Evolutionary conservation across 768 basidiomycete species (phyloP).

Genomic region (Vararia minispora): DNA sequence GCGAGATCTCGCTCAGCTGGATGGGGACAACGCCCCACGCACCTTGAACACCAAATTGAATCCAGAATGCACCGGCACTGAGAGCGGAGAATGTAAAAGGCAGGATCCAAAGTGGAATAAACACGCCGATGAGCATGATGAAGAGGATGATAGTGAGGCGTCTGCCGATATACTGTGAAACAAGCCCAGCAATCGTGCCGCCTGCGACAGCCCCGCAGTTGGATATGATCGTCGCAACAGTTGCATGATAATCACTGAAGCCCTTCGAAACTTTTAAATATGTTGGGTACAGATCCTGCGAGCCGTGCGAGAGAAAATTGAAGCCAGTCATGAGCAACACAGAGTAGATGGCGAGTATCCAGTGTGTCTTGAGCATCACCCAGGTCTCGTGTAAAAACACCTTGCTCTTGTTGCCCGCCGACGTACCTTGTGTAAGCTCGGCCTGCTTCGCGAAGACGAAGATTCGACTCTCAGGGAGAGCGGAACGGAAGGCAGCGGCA

Average conservation of each 20-base stretch:
- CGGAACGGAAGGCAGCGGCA: slow-evolving; percentile 52
- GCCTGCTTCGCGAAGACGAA: slow-evolving; percentile 58
- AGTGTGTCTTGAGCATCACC: slow-evolving; percentile 72
- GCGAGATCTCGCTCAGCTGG: slow-evolving; percentile 35
- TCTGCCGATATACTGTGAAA: slow-evolving; percentile 33
- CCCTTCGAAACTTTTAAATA: slow-evolving; percentile 26
- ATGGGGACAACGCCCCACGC: slow-evolving; percentile 25
- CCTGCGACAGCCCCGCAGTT: slow-evolving; percentile 24
- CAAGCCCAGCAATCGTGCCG: slow-evolving; percentile 28
- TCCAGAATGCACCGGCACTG: slow-evolving; percentile 34
- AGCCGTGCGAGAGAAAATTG: slow-evolving; percentile 44
- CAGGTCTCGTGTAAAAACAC: slow-evolving; percentile 64
- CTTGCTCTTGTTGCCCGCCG: slow-evolving; percentile 41
- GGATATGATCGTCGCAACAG: slow-evolving; percentile 35
- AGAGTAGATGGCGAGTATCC: slow-evolving; percentile 76
- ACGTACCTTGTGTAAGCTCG: slow-evolving; percentile 30
- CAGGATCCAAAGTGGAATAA: slow-evolving; percentile 33
- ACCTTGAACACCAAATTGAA: slow-evolving; percentile 38
- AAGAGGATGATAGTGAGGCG: slow-evolving; percentile 31
- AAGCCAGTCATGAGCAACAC: slow-evolving; percentile 71
- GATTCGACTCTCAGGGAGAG: slow-evolving; percentile 68
- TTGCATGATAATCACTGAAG: slow-evolving; percentile 22
- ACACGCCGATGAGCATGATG: slow-evolving; percentile 21
- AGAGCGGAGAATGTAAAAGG: slow-evolving; percentile 30
- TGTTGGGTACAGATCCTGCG: slow-evolving; percentile 31